Percentiles rank a stretch among this genome's conserved stretches.
Conservation (phyloP, 176 grass and related monocot species). For the Echinochloa phyllopogon region DNA sequence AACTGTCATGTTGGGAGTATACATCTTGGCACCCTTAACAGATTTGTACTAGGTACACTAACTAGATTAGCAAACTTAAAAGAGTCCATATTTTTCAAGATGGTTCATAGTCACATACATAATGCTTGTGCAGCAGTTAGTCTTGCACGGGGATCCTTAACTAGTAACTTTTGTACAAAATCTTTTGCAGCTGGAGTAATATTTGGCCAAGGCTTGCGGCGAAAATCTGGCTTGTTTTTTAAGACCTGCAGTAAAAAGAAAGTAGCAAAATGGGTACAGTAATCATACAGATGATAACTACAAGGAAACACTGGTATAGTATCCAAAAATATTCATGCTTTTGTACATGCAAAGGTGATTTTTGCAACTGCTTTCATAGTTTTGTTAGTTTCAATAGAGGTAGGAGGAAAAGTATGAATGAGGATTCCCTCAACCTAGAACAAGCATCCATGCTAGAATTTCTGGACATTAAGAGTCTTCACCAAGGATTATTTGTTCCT, state of each 20-base stretch:
- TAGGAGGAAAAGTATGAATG: neutral
- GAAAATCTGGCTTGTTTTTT: slow-evolving; percentile 93
- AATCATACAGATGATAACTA: slow-evolving; percentile 27
- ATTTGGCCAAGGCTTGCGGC: slow-evolving; percentile 87
- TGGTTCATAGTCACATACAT: slow-evolving; percentile 72
- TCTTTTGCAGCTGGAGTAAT: slow-evolving; percentile 91
- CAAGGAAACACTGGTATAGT: slow-evolving; percentile 1
- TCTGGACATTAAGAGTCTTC: slow-evolving; percentile 7
- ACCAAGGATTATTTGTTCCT: neutral
- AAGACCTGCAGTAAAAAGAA: slow-evolving; percentile 69
- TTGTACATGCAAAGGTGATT: slow-evolving; percentile 31
- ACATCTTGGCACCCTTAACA: slow-evolving; percentile 2
- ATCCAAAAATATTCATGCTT: slow-evolving; percentile 31
- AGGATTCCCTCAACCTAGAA: slow-evolving; percentile 19
- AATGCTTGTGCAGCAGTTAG: slow-evolving; percentile 94
- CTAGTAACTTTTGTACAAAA: slow-evolving; percentile 95
- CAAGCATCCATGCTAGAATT: neutral
- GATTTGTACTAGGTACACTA: neutral
- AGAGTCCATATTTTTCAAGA: neutral
- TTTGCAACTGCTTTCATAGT: neutral
- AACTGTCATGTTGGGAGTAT: neutral
- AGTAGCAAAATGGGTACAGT: neutral
- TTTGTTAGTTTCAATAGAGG: neutral
- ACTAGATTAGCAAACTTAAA: slow-evolving; percentile 36
- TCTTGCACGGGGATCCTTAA: slow-evolving; percentile 95